Conservation (phyloP, 352 stramenopile genomes). For the Globisporangium irregulare region DNA sequence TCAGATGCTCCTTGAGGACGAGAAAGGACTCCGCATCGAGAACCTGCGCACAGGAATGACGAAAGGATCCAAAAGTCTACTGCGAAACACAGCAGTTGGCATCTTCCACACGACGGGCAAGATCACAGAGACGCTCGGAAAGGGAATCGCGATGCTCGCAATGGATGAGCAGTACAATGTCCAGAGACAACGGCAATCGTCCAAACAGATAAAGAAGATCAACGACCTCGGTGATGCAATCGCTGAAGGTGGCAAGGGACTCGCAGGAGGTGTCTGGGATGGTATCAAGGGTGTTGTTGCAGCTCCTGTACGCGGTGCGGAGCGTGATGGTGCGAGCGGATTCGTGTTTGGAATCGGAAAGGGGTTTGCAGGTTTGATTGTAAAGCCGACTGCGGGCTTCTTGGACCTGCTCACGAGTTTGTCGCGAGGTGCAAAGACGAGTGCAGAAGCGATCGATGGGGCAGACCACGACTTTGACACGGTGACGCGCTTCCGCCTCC, state of each 20-base stretch:
- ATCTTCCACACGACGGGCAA: slow-evolving; percentile 90
- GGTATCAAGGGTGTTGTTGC: slow-evolving; percentile 79
- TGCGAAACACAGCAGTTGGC: slow-evolving; percentile 83
- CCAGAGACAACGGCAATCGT: slow-evolving; percentile 74
- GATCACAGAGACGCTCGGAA: slow-evolving; percentile 87
- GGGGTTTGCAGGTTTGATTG: slow-evolving; percentile 75
- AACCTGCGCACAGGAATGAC: slow-evolving; percentile 88
- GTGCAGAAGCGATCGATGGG: slow-evolving; percentile 72
- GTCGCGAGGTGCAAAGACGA: slow-evolving; percentile 78
- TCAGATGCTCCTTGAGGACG: slow-evolving; percentile 90
- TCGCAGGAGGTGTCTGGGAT: slow-evolving; percentile 79
- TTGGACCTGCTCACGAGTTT: slow-evolving; percentile 81
- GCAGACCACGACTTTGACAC: slow-evolving; percentile 42
- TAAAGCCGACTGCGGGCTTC: slow-evolving; percentile 81
- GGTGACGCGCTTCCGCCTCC: slow-evolving; percentile 65
- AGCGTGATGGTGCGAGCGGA: slow-evolving; percentile 69
- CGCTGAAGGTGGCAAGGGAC: slow-evolving; percentile 74
- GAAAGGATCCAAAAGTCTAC: slow-evolving; percentile 83
- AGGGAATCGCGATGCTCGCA: slow-evolving; percentile 78
- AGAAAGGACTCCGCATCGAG: slow-evolving; percentile 80
- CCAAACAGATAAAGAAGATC: slow-evolving; percentile 69
- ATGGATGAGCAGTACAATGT: slow-evolving; percentile 89
- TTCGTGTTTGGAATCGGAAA: slow-evolving; percentile 86
- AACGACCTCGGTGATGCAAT: slow-evolving; percentile 79
- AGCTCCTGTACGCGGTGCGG: slow-evolving; percentile 71